Evolutionary conservation across 2,329 filamentous ascomycete genomes (phyloP).

Genomic region (Monilinia fructicola): DNA sequence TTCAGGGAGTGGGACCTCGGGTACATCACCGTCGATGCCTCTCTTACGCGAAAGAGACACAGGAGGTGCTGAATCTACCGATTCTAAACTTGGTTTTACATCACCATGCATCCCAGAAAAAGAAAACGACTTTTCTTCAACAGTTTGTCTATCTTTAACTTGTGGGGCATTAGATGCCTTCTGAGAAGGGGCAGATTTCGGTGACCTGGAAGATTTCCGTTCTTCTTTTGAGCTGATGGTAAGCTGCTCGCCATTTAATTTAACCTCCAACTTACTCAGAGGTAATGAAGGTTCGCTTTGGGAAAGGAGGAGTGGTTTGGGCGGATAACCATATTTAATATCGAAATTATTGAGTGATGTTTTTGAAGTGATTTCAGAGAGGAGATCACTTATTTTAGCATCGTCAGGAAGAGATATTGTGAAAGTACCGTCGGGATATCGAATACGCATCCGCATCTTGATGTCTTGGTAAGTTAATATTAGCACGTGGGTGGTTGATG

Average conservation of each 20-base stretch:
- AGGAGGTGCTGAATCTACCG: constrained; percentile 23
- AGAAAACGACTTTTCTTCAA: constrained; percentile 18
- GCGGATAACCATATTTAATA: constrained; percentile 83
- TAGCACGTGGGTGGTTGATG: constrained; percentile 5
- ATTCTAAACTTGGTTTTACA: not conserved
- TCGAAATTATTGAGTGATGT: constrained; percentile 67
- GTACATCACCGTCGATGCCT: constrained; percentile 38
- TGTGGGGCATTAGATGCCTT: not conserved
- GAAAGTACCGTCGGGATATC: constrained; percentile 70
- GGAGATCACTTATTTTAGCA: constrained; percentile 63
- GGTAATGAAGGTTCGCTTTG: constrained; percentile 46
- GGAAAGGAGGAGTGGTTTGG: constrained; percentile 64
- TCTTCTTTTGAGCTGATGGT: constrained; percentile 48
- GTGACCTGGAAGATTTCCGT: not conserved
- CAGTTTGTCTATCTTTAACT: constrained; percentile 12
- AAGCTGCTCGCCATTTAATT: constrained; percentile 67
- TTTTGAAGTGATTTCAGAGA: constrained; percentile 59
- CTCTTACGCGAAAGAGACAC: constrained; percentile 36
- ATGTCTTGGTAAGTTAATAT: constrained; percentile 22
- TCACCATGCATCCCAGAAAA: constrained; percentile 26
- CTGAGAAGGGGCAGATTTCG: not conserved
- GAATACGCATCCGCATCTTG: constrained; percentile 70
- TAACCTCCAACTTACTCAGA: constrained; percentile 57
- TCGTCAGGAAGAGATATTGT: constrained; percentile 67
- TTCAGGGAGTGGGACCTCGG: constrained; percentile 47